Conservation (phyloP, 176 grass and related monocot species). For the Miscanthus lutarioriparius region DNA sequence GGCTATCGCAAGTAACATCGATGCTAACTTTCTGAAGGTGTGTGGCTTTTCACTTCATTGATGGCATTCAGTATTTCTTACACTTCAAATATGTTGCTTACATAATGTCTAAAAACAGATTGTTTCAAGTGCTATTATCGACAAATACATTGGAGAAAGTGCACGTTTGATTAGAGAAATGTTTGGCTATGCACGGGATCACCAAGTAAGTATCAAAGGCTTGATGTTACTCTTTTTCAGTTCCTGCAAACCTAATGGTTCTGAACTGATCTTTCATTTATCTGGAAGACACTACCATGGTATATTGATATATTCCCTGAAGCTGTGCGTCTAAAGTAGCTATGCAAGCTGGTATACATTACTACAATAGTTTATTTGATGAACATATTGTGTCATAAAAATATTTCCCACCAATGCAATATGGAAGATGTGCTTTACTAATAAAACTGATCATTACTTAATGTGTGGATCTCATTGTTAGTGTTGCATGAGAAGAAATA, state of each 20-base stretch:
- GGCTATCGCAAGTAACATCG: slow-evolving; percentile 99
- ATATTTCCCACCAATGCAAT: not conserved
- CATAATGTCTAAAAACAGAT: slow-evolving; percentile 56
- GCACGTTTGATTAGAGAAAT: slow-evolving; percentile 97
- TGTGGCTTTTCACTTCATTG: slow-evolving; percentile 7
- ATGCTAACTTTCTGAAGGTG: slow-evolving; percentile 98
- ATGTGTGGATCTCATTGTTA: not conserved
- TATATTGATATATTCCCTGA: not conserved
- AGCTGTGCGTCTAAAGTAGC: not conserved
- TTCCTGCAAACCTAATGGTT: slow-evolving; percentile 19
- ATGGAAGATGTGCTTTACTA: not conserved
- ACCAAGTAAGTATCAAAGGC: slow-evolving; percentile 71
- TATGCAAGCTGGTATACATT: not conserved
- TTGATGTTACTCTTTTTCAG: not conserved
- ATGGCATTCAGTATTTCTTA: not conserved
- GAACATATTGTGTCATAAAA: not conserved
- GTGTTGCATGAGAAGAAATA: slow-evolving; percentile 17
- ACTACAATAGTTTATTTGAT: not conserved
- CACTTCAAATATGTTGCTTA: slow-evolving; percentile 15
- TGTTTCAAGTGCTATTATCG: slow-evolving; percentile 98
- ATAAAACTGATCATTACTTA: not conserved
- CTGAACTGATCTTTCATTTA: slow-evolving; percentile 12
- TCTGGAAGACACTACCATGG: not conserved
- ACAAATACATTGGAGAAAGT: slow-evolving; percentile 99
- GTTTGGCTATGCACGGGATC: slow-evolving; percentile 95